Evolutionary conservation across 108 stramenopile genomes (phyloP), one percentile per base, ranked within the genome.

Genomic region (Fragilariopsis cylindrus): DNA sequence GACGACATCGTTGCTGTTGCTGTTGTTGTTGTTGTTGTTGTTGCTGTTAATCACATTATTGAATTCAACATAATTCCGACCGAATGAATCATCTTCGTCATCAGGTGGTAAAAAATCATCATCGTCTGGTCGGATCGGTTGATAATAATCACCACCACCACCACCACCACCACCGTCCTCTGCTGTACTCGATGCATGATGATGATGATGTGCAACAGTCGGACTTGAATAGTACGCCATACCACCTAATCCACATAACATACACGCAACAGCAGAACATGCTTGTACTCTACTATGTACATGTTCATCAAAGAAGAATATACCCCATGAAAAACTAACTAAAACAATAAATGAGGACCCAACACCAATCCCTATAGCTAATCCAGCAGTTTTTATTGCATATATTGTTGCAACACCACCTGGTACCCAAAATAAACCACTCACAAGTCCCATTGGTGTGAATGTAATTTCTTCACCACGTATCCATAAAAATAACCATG

Each of bases 401-500:
- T 86, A 96, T 1, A 96, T 84, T 4, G 92, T 89, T 3, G 84
- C 84, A 52, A 78, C 70, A 4, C 91, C 91, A 16, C 87, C 91
- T 11, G 91, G 91, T 6, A 89, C 88, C 91, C 91, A 89, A 56
- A 90, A 80, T 7, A 85, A 21, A 13, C 87, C 91, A 18, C 80
- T 83, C n/a, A 87, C 77, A 56, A 96, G 83, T 4, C 94, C 94
- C 90, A 89, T 92, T 1, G 88, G 82, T 50, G 91, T 96, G 69
- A 83, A 92, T 19, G 64, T 60, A 65, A 89, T 50, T 4, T 76
- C 78, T 43, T 87, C 85, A 18, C 74, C 76, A 4, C 60, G 18
- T 7, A 62, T 62, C 21, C 57, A 57, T 12, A 78, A 41, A 57
- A 87, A 80, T 8, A 87, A n/a, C 86, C 82, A 92, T 50, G 79